phyloP scores from a whole-genome alignment of 2,329 filamentous ascomycete genomes.

The Ciborinia camelliae region DNA sequence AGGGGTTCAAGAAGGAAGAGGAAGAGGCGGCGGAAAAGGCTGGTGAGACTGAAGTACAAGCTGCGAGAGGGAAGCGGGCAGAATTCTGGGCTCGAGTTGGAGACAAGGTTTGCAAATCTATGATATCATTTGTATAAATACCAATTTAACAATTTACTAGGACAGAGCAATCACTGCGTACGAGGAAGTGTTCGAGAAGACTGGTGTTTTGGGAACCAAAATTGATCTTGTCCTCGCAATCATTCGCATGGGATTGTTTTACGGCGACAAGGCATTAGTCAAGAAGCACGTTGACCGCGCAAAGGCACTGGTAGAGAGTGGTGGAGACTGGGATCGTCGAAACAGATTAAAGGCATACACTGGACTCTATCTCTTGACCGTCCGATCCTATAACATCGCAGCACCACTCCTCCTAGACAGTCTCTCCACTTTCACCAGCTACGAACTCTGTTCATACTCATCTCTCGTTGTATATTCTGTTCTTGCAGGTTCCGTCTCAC shows the following conservation, averaged over 20 bases:
- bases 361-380: conserved; percentile 86
- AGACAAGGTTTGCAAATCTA: conserved; percentile 68
- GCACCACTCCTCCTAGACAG: conserved; percentile 94
- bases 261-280: conserved; percentile 85
- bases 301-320: conserved; percentile 84
- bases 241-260: conserved; percentile 93
- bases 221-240: conserved; percentile 96
- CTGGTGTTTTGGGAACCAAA: conserved; percentile 92
- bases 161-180: conserved; percentile 92
- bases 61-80: conserved; percentile 87
- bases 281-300: conserved; percentile 93
- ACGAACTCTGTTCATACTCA: conserved; percentile 97
- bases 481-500: conserved; percentile 85
- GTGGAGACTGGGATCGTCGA: conserved; percentile 96
- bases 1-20: conserved; percentile 76
- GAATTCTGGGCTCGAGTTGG: conserved; percentile 95
- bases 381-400: conserved; percentile 84
- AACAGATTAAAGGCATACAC: conserved; percentile 99
- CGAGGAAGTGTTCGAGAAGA: conserved; percentile 94
- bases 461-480: conserved; percentile 93
- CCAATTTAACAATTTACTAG: conserved; percentile 45
- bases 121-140: background rate
- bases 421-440: conserved; percentile 96
- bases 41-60: conserved; percentile 91
- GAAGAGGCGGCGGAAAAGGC: conserved; percentile 95